Evolutionary conservation across 352 stramenopile species (phyloP).

Genomic region (Pythium brachiatum): DNA sequence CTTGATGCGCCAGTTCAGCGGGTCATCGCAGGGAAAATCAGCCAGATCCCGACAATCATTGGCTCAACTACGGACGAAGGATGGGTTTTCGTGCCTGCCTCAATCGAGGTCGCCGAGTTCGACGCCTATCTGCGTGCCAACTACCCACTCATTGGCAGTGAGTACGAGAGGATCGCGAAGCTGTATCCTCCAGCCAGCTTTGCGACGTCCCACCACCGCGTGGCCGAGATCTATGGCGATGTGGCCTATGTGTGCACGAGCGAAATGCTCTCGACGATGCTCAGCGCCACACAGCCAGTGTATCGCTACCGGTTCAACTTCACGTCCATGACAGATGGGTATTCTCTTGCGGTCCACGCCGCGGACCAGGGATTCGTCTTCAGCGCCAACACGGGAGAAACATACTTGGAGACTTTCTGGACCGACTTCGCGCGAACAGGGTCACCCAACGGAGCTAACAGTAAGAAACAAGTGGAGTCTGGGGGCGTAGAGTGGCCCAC

Average conservation of each 20-base stretch:
- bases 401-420: constrained; percentile 4
- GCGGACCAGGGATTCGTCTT: constrained; percentile 14
- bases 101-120: not conserved
- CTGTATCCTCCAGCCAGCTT: constrained; percentile 15
- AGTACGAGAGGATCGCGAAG: not conserved
- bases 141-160: not conserved
- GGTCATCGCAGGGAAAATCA: not conserved
- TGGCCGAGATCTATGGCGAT: constrained; percentile 11
- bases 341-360: constrained; percentile 6
- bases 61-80: constrained; percentile 22
- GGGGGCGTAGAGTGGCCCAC: not conserved
- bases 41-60: constrained; percentile 5
- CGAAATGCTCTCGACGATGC: not conserved
- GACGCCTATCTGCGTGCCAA: not conserved
- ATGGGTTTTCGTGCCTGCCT: not conserved
- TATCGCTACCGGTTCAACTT: constrained; percentile 25
- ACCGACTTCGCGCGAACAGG: constrained; percentile 8
- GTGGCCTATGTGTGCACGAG: constrained; percentile 10
- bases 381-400: constrained; percentile 1
- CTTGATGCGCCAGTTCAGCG: not conserved
- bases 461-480: not conserved
- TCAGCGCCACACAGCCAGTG: not conserved
- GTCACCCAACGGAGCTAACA: not conserved
- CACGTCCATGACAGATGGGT: not conserved
- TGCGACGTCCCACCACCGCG: constrained; percentile 3